These are phyloP conservation scores for Terfezia boudieri DNA, from an alignment of 495 filamentous ascomycete genomes.

Conservation along the genomic window DNA sequence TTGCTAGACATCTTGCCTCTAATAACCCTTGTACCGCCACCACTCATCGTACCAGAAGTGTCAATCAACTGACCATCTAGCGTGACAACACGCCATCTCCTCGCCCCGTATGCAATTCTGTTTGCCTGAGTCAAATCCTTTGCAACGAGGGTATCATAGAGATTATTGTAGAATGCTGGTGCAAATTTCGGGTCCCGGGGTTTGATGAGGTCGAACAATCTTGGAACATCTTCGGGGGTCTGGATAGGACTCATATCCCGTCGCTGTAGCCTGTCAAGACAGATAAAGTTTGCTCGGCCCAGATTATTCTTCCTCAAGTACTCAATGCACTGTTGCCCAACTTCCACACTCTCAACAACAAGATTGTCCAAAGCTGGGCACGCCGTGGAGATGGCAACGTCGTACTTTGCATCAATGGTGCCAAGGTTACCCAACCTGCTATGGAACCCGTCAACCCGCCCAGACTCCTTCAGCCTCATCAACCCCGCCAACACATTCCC, in stretches of 20 bases:
- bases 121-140: conserved; percentile 85
- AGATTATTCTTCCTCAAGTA: conserved; percentile 93
- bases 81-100: conserved; percentile 86
- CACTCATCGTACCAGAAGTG: conserved; percentile 93
- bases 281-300: conserved; percentile 91
- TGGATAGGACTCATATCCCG: conserved; percentile 54
- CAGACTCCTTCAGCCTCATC: conserved; percentile 88
- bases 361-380: conserved; percentile 82
- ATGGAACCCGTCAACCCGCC: conserved; percentile 89
- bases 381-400: conserved; percentile 90
- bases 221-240: conserved; percentile 78
- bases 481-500: conserved; percentile 78
- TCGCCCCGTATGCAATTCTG: conserved; percentile 80
- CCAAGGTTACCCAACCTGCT: conserved; percentile 87
- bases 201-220: conserved; percentile 81
- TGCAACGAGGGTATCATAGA: conserved; percentile 84
- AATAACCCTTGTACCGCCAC: conserved; percentile 72
- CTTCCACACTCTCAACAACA: conserved; percentile 84
- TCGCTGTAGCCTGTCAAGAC: conserved; percentile 61
- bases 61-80: conserved; percentile 89
- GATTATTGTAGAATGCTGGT: conserved; percentile 83
- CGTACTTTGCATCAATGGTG: conserved; percentile 83
- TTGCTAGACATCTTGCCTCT: conserved; percentile 91
- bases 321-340: conserved; percentile 91
- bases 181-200: conserved; percentile 66